Conservation (phyloP, 2,329 filamentous ascomycete genomes). For the Clarireedia monteithiana region DNA sequence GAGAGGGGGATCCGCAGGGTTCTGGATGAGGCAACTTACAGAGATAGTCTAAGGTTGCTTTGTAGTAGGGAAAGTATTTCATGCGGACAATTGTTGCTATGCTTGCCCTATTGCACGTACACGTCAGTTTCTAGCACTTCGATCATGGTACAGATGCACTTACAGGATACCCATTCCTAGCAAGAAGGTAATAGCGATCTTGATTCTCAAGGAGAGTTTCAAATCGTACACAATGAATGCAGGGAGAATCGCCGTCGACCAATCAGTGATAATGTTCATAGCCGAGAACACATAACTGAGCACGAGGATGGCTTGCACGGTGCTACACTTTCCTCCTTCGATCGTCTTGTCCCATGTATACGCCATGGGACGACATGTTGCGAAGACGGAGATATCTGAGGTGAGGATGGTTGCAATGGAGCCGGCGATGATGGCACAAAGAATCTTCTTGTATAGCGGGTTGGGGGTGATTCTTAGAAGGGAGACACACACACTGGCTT, state of each 20-base stretch:
- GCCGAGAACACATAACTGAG: conserved; percentile 1
- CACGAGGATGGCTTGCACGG: conserved; percentile 1
- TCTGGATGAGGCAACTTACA: neutral
- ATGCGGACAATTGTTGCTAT: conserved; percentile 1
- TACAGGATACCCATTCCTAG: conserved; percentile 2
- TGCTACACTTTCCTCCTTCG: neutral
- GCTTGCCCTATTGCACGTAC: neutral
- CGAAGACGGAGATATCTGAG: neutral
- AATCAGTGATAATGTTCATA: conserved; percentile 5
- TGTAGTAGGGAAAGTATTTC: conserved; percentile 2
- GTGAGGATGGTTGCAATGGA: neutral
- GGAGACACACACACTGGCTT: conserved; percentile 4
- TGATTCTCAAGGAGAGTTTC: neutral
- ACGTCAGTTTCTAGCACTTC: neutral
- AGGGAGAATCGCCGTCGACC: neutral
- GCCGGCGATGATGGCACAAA: neutral
- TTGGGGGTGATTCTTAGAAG: conserved; percentile 3
- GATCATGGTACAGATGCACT: neutral
- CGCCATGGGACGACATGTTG: conserved; percentile 2
- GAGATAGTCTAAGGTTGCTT: neutral
- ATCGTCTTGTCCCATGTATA: conserved; percentile 5
- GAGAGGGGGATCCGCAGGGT: neutral
- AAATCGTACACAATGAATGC: conserved; percentile 1
- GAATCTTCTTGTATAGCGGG: neutral
- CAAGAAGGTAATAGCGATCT: neutral